Conservation (phyloP, 192 early-diverging fungal genomes). For the Spizellomyces punctatus region DNA sequence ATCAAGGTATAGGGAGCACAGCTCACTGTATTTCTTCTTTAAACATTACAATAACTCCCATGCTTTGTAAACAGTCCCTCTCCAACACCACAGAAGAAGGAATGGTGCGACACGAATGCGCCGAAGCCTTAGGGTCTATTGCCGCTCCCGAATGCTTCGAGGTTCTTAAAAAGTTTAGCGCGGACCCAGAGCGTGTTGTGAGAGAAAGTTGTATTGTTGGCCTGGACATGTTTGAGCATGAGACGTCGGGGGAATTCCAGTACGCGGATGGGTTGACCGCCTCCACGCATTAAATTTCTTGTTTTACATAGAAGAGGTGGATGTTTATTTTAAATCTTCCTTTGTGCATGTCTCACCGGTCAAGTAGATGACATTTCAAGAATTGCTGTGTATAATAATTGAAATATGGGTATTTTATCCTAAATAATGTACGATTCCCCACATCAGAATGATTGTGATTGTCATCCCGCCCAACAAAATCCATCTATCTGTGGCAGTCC, state of each 20-base stretch:
- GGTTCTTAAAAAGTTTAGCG: slow-evolving; percentile 69
- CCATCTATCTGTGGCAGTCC: slow-evolving; percentile 42
- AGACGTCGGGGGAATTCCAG: slow-evolving; percentile 84
- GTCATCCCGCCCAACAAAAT: slow-evolving; percentile 50
- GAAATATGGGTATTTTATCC: slow-evolving; percentile 21
- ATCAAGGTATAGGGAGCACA: slow-evolving; percentile 37
- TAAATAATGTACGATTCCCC: slow-evolving; percentile 46
- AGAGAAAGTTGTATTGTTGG: slow-evolving; percentile 91
- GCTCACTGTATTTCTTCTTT: no score
- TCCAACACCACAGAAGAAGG: slow-evolving; percentile 72
- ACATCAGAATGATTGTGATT: slow-evolving; percentile 50
- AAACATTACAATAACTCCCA: no score
- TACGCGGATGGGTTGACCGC: slow-evolving; percentile 61
- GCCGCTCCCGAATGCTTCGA: slow-evolving; percentile 84
- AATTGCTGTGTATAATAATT: no score
- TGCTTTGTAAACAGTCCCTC: slow-evolving; percentile 46
- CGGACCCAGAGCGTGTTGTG: slow-evolving; percentile 82
- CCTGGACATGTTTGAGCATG: slow-evolving; percentile 94
- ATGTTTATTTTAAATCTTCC: no score
- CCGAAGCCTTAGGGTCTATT: slow-evolving; percentile 95
- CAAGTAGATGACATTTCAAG: no score
- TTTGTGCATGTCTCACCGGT: no score
- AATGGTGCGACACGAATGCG: slow-evolving; percentile 98
- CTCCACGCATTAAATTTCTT: neutral
- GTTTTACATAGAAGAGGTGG: neutral